Conservation (phyloP, 225 moss, liverwort and hornwort genomes). For the Anthoceros angustus region DNA sequence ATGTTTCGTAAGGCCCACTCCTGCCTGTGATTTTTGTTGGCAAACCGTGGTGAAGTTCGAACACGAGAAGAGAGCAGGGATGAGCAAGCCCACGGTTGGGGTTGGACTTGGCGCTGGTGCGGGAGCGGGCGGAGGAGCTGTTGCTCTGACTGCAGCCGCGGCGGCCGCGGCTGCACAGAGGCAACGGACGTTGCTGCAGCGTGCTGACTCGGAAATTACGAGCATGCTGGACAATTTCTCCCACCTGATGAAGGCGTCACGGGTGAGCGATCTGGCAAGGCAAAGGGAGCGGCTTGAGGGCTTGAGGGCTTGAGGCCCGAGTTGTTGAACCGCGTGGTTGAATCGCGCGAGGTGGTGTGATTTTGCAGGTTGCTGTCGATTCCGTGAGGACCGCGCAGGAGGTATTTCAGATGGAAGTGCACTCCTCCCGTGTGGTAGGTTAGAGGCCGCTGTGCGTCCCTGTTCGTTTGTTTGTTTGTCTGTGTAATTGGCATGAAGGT, state of each 20-base stretch:
- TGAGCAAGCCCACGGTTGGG: slow-evolving; percentile 15
- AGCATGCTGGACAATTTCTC: slow-evolving; percentile 91
- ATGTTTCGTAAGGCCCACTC: too few species aligned
- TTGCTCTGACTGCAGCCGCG: slow-evolving; percentile 75
- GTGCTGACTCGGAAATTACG: slow-evolving; percentile 76
- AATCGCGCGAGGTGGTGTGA: neutral
- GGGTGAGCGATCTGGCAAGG: slow-evolving; percentile 23
- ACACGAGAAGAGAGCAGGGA: neutral
- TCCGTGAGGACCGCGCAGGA: slow-evolving; percentile 86
- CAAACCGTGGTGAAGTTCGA: too few species aligned
- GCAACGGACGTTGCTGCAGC: slow-evolving; percentile 66
- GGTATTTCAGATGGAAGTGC: slow-evolving; percentile 95
- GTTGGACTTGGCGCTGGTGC: slow-evolving; percentile 9
- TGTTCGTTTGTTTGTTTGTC: neutral
- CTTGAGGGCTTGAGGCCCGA: too few species aligned
- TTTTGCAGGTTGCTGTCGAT: slow-evolving; percentile 57
- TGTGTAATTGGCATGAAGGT: neutral
- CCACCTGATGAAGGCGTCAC: slow-evolving; percentile 79
- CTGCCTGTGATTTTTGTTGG: too few species aligned
- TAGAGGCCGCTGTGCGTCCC: neutral
- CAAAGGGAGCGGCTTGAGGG: too few species aligned
- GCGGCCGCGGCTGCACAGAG: slow-evolving; percentile 83
- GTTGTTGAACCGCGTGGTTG: too few species aligned
- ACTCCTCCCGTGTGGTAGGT: slow-evolving; percentile 69
- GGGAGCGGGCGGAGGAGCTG: slow-evolving; percentile 14